Conservation (phyloP, 192 early-diverging fungal genomes). For the Pecoramyces ruminantium region DNA sequence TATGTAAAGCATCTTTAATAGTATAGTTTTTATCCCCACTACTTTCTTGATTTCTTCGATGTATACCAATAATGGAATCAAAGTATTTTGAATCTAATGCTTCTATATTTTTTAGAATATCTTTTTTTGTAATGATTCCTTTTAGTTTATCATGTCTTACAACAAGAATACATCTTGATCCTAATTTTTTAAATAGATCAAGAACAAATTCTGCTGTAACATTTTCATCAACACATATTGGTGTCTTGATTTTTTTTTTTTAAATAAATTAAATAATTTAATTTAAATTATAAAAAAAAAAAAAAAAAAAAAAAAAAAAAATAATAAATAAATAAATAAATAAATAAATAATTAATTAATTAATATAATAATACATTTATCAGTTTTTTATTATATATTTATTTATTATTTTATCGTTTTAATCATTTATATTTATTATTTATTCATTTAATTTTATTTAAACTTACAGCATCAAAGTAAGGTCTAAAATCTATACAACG, state of each 20-base stretch:
- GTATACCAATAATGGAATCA: not conserved
- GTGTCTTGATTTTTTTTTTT: slow-evolving; percentile 16
- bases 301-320: not conserved
- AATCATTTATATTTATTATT: not conserved
- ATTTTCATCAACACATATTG: slow-evolving; percentile 50
- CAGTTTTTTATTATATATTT: no score
- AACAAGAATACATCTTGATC: not conserved
- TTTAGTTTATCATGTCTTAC: not conserved
- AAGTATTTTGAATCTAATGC: not conserved
- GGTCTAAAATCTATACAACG: not conserved
- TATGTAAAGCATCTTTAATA: not conserved
- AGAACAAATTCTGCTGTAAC: slow-evolving; percentile 53
- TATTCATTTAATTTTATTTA: no score
- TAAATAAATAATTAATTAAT: no score
- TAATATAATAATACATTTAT: no score
- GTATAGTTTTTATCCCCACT: not conserved
- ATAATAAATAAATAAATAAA: no score
- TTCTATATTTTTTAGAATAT: not conserved
- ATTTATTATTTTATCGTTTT: no score
- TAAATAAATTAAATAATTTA: not conserved
- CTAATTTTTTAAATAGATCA: slow-evolving; percentile 72
- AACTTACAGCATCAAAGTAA: not conserved
- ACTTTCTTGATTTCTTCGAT: not conserved
- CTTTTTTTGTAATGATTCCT: not conserved
- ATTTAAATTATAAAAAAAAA: not conserved